Base-by-base conservation (phyloP, 148 eudicot species). In the Rhododendron ferrugineum region DNA sequence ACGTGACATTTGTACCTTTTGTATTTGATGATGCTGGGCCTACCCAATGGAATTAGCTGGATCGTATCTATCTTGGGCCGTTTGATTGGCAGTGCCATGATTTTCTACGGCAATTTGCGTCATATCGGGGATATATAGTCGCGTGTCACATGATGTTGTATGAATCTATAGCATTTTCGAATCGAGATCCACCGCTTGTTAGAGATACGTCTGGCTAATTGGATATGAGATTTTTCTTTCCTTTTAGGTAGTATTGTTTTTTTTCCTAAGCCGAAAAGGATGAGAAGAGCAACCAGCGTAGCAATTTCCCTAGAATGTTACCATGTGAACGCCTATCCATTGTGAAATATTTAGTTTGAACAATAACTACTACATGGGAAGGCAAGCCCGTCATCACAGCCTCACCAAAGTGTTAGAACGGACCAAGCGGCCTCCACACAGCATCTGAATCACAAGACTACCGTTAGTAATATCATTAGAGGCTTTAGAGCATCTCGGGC, bases 1-100 rank as follows among this genome's bases (percentile, higher is more conserved):
- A 74, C 78, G 78, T 74, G 78, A 74, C 23, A 37, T 20, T 34
- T 37, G 78, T 37, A 74, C 78, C 47, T 18, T 74, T 16, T 6
- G 78, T 20, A 74, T 74, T 70, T 74, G 46, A 74, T 74, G 78
- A 7, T 46, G 44, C 78, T 36, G 78, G 78, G 78, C 78, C 78
- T 37, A 74, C 78, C 78, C 44, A 37, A 16, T 36, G 22, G 18
- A 13, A 74, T 74, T 74, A 34, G 78, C 78, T 74, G 78, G 78
- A 74, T 74, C 78, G 40, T 23, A 70, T 5, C 78, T 37, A 74
- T 18, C 44, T 6, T 74, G 78, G n/a, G 78, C 78, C 46, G 47
- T 74, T 74, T 16, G 37, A 6, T 74, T 34, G 23, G 46, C 6
- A 20, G 5, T 74, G 11, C 18, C 11, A 74, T 37, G 77, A 72